Evolutionary conservation across 306 rosid species (phyloP).

Genomic region (Fagus sylvatica): DNA sequence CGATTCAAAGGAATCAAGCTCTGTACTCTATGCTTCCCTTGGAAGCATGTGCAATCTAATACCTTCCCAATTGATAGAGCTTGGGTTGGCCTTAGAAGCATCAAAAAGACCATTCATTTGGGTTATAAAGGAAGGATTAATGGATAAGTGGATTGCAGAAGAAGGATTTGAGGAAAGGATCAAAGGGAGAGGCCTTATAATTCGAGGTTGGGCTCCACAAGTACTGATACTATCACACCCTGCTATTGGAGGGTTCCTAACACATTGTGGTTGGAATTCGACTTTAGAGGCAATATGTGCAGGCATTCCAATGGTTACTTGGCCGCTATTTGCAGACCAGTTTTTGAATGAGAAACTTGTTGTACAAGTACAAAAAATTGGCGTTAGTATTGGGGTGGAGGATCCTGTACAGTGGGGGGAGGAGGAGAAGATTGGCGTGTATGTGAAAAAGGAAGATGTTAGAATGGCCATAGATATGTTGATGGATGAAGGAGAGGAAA

Average conservation of each 20-base stretch:
- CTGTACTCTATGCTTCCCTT: constrained; percentile 54
- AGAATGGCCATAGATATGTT: constrained; percentile 22
- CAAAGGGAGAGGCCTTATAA: constrained; percentile 31
- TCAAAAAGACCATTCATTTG: constrained; percentile 40
- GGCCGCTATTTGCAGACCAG: constrained; percentile 42
- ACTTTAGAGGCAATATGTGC: constrained; percentile 47
- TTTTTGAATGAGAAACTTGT: constrained; percentile 40
- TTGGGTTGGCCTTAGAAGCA: constrained; percentile 40
- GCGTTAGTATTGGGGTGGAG: constrained; percentile 34
- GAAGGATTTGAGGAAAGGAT: constrained; percentile 44
- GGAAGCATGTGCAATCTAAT: constrained; percentile 31
- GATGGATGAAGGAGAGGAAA: constrained; percentile 24
- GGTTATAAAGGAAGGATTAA: constrained; percentile 8
- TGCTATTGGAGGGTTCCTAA: constrained; percentile 52
- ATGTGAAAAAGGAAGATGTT: constrained; percentile 26
- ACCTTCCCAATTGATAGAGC: constrained; percentile 27
- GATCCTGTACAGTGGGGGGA: constrained; percentile 23
- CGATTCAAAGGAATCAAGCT: constrained; percentile 25
- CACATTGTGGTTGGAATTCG: constrained; percentile 74
- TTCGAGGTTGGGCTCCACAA: constrained; percentile 70
- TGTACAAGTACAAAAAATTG: constrained; percentile 26
- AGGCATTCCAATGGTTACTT: constrained; percentile 44
- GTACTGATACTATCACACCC: constrained; percentile 45
- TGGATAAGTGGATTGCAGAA: constrained; percentile 39
- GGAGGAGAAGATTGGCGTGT: constrained; percentile 32